Base-by-base conservation (phyloP, 2,329 filamentous ascomycete genomes). In the Botrytis pseudocinerea region DNA sequence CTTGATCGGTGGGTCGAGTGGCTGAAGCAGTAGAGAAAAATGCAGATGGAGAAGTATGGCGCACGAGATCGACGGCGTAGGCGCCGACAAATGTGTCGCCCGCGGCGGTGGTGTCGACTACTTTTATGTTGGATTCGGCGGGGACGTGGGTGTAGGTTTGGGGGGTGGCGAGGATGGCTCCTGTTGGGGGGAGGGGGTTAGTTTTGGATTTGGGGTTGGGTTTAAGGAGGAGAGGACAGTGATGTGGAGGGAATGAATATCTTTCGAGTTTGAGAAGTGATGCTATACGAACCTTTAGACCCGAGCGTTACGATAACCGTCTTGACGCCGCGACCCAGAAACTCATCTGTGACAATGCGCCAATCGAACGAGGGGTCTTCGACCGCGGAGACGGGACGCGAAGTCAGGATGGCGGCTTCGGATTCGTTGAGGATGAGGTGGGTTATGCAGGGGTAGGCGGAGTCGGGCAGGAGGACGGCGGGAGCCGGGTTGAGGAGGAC, bases 41-140 rank as follows among this genome's bases (percentile, higher is more conserved):
- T 14, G 12, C 42, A 16, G 42, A 44, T 16, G 51, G 3, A 28
- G 51, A 28, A 74, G 82, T 81, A 51, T 73, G 75, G 9, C 73
- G 85, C 57, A 93, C 93, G 44, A 92, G 87, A 73, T 90, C 88
- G 40, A 96, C 88, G 4, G 93, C 92, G 81, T 97, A 97, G 35
- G 90, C 92, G 2, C 96, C 95, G 8, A 97, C 93, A 83, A 98
- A 98, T 0, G 95, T 98, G 82, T 98, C 95, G 0, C 95, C 95
- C 8, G 96, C 96, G 2, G 92, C 95, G 12, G 95, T 98, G 1
- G 95, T 98, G 82, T 98, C 95, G 7, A 98, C 89, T 2, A 98
- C 95, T 73, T 87, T 83, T 6, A 81, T 83, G 28, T 93, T 91
- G 82, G 92, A 91, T 75, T 88, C 86, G 0, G 93, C 93, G 7